These are phyloP conservation scores for Combretum micranthum DNA, from an alignment of 345 rosid genomes.

Conservation along the genomic window DNA sequence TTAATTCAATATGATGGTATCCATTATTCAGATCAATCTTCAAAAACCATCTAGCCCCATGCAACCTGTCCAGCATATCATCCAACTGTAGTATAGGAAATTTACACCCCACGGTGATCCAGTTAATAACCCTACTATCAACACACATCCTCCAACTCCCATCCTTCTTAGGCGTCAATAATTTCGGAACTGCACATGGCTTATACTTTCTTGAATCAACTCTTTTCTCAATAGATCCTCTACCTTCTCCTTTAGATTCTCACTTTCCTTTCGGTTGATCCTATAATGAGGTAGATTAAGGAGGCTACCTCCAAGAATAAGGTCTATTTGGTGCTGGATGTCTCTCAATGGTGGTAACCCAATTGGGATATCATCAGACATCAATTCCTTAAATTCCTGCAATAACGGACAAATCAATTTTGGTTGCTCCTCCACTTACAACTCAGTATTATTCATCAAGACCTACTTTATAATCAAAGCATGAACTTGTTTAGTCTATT, in stretches of 20 bases:
- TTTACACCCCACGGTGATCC: no score
- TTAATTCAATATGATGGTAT: not conserved
- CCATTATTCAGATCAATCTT: not conserved
- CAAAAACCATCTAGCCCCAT: no score
- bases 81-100: no score
- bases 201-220: not conserved
- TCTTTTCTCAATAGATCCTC: not conserved
- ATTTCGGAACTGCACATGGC: not conserved
- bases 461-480: no score
- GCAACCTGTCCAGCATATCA: no score
- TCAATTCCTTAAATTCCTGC: no score
- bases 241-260: not conserved
- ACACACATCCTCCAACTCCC: not conserved
- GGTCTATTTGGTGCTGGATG: not conserved
- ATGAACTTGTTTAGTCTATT: no score
- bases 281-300: not conserved
- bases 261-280: not conserved
- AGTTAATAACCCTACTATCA: not conserved
- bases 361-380: not conserved
- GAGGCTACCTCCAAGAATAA: not conserved
- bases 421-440: no score
- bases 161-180: not conserved
- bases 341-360: not conserved
- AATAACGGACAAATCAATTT: no score
- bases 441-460: no score